Conservation (phyloP, 2,329 filamentous ascomycete species). For the Alternaria triticimaculans region DNA sequence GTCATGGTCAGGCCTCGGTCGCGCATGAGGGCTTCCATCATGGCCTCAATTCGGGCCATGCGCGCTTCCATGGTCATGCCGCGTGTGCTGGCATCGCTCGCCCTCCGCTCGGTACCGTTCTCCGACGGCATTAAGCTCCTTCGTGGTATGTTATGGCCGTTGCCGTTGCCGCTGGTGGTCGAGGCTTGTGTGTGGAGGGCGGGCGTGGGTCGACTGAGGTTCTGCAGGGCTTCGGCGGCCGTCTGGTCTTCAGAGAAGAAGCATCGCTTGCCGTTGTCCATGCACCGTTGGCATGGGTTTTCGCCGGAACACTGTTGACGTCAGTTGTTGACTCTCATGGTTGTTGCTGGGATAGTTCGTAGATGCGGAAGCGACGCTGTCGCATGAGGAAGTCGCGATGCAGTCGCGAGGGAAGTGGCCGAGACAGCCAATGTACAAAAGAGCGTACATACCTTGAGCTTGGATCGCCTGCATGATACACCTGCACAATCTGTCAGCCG, state of each 20-base stretch:
- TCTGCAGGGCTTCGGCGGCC: slow-evolving; percentile 46
- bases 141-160: slow-evolving; percentile 20
- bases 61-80: slow-evolving; percentile 42
- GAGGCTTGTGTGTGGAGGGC: slow-evolving; percentile 18
- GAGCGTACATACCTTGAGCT: slow-evolving; percentile 39
- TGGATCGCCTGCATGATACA: slow-evolving; percentile 44
- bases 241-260: slow-evolving; percentile 49
- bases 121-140: slow-evolving; percentile 30
- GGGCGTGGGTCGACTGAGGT: slow-evolving; percentile 43
- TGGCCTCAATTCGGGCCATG: slow-evolving; percentile 44
- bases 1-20: slow-evolving; percentile 34
- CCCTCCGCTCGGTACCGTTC: slow-evolving; percentile 27
- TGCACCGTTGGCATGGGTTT: slow-evolving; percentile 45
- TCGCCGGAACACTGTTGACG: slow-evolving; percentile 41
- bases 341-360: neutral
- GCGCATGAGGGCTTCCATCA: slow-evolving; percentile 46
- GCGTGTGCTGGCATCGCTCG: slow-evolving; percentile 36
- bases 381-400: neutral
- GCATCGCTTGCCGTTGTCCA: slow-evolving; percentile 44
- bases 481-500: slow-evolving; percentile 30
- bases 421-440: neutral
- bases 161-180: slow-evolving; percentile 17
- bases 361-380: neutral
- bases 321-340: neutral
- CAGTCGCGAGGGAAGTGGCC: neutral